These are phyloP conservation scores for Paecilomyces niveus DNA, from an alignment of 2,329 filamentous ascomycete species.

Conservation along the genomic window DNA sequence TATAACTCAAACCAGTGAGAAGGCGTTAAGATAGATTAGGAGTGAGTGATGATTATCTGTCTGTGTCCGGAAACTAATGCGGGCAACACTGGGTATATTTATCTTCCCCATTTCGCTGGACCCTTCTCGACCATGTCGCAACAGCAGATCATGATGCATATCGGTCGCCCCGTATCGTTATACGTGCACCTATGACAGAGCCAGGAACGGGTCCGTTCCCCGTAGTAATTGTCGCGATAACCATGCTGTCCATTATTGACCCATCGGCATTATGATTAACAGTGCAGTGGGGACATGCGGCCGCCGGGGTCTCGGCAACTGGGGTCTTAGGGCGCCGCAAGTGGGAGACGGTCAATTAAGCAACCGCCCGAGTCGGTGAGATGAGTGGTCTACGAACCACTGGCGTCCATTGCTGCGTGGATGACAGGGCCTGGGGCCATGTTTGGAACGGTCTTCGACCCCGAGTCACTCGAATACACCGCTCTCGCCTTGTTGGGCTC, in stretches of 20 bases:
- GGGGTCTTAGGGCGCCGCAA: constrained; percentile 4
- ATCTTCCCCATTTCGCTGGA: neutral
- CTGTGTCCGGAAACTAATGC: neutral
- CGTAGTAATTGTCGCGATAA: neutral
- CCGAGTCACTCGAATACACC: constrained; percentile 12
- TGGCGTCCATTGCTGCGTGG: constrained; percentile 9
- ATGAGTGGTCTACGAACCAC: constrained; percentile 2
- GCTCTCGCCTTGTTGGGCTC: constrained; percentile 10
- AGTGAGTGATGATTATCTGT: neutral
- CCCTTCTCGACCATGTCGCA: neutral
- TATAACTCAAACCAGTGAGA: neutral
- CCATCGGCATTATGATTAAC: neutral
- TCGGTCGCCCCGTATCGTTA: neutral
- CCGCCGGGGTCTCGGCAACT: neutral
- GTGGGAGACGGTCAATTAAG: constrained; percentile 4
- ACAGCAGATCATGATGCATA: neutral
- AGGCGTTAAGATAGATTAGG: neutral
- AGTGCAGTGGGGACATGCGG: neutral
- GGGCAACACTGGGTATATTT: neutral
- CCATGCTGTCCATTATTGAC: neutral
- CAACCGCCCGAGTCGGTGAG: constrained; percentile 9
- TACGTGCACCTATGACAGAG: neutral
- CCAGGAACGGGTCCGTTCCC: neutral
- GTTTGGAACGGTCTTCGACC: neutral
- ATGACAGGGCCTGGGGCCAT: neutral